Evolutionary conservation across 2,329 filamentous ascomycete genomes (phyloP).

Genomic region (Xylaria sp.): DNA sequence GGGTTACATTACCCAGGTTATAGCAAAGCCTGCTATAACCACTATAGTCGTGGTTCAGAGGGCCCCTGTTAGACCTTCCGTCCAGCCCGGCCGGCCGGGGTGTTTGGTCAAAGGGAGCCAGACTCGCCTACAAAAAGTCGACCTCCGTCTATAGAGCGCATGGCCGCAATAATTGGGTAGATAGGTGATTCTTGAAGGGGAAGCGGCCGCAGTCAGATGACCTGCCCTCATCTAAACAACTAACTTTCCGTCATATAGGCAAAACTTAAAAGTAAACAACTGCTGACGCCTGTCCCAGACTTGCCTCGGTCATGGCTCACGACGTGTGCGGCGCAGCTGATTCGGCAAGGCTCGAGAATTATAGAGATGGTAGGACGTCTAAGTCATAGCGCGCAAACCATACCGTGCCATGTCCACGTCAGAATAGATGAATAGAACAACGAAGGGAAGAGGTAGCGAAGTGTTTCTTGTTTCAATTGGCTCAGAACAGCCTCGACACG

Average conservation of each 20-base stretch:
- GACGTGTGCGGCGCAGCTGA: constrained; percentile 32
- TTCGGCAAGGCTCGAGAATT: constrained; percentile 32
- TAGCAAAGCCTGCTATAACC: constrained; percentile 24
- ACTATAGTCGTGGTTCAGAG: constrained; percentile 18
- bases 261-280: constrained; percentile 37
- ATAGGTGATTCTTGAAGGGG: constrained; percentile 33
- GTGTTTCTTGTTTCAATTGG: constrained; percentile 27
- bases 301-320: constrained; percentile 33
- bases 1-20: constrained; percentile 3
- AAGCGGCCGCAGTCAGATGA: constrained; percentile 39
- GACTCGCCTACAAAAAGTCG: constrained; percentile 8
- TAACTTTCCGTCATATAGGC: constrained; percentile 39
- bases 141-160: constrained; percentile 33
- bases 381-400: constrained; percentile 37
- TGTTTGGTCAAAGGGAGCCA: constrained; percentile 23
- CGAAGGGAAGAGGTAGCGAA: constrained; percentile 32
- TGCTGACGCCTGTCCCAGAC: constrained; percentile 37
- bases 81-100: constrained; percentile 24
- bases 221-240: constrained; percentile 27
- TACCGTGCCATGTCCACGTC: constrained; percentile 36
- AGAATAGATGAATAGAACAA: constrained; percentile 26
- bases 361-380: constrained; percentile 30
- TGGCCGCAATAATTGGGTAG: constrained; percentile 28
- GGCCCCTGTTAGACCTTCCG: constrained; percentile 24
- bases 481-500: constrained; percentile 27